Evolutionary conservation across 1,284 basidiomycete species (phyloP), one percentile per base, ranked within the genome.

Genomic region (Laetiporus sulphureus): DNA sequence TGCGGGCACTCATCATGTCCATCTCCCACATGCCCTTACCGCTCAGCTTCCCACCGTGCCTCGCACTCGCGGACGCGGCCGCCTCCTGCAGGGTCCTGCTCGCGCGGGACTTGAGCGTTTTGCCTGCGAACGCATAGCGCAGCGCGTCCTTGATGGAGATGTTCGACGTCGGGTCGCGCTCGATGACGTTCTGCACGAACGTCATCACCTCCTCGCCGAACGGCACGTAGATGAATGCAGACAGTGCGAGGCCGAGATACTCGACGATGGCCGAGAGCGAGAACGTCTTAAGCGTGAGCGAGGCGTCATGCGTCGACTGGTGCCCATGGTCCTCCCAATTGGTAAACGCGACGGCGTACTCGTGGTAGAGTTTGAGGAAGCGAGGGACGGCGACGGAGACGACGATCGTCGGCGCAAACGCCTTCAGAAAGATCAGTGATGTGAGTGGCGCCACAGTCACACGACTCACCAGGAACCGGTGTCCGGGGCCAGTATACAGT

Each of bases 301-400:
- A 91, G 12, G 80, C 76, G 46, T 81, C 76, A 58, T 91, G 80
- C 1, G 78, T 75, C 2, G 83, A 84, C 51, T 85, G 74, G 49
- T 90, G 89, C 2, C 77, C 72, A 59, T 96, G 91, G 57, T 94
- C 91, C 65, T 99, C 95, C 89, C 90, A 96, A 38, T 75, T 65
- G 1, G 94, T 95, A 40, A 97, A 73, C 6, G 70, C 65, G 23
- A 67, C 67, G 0, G 91, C 89, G 36, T 84, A 73, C 0, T 66
- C 56, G 49, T 85, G 83, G 65, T 96, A 95, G 1, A 86, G 61
- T 0, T 71, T 73, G n/a, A 95, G 75, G 24, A 98, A 73, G 46
- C 80, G 79, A 0, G 96, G 95, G 0, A 99, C 83, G 10, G 93
- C 67, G 0, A 80, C 72, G 2, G 83, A 73, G 60, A 98, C 94